phyloP scores from a whole-genome alignment of 169 alveolate genomes.

The Perkinsus chesapeaki region DNA sequence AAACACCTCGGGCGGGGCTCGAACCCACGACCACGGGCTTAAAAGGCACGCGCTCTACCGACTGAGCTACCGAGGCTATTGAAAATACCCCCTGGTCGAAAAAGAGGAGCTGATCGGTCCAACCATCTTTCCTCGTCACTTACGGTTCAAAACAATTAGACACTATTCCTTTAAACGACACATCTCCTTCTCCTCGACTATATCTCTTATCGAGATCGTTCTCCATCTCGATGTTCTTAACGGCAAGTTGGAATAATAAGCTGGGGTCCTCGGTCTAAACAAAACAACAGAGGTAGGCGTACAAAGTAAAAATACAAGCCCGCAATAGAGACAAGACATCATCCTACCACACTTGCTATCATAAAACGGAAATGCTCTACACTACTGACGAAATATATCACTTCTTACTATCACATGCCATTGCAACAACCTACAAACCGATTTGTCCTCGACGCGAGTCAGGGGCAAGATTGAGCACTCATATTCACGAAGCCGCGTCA shows the following conservation, averaged over 20 bases:
- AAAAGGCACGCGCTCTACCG: constrained; percentile 98
- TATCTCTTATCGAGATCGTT: background rate
- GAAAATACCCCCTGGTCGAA: background rate
- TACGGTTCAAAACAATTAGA: background rate
- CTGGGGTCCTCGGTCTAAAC: background rate
- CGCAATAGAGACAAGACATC: background rate
- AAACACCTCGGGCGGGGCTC: constrained; percentile 76
- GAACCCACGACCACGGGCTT: constrained; percentile 98
- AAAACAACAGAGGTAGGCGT: background rate
- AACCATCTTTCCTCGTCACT: no score
- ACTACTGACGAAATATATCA: no score
- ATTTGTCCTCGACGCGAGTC: no score
- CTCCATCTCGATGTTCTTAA: background rate
- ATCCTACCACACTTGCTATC: background rate
- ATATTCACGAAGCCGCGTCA: no score
- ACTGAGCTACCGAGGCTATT: constrained; percentile 71
- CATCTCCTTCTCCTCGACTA: background rate
- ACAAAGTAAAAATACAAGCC: background rate
- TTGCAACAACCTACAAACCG: no score
- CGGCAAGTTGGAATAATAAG: background rate
- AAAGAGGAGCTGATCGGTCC: no score
- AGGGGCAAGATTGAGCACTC: no score
- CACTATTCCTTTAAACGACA: background rate
- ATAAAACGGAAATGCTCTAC: no score
- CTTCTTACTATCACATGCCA: no score